These are phyloP conservation scores for Russula abietina DNA, from an alignment of 768 basidiomycete species.

Conservation along the genomic window DNA sequence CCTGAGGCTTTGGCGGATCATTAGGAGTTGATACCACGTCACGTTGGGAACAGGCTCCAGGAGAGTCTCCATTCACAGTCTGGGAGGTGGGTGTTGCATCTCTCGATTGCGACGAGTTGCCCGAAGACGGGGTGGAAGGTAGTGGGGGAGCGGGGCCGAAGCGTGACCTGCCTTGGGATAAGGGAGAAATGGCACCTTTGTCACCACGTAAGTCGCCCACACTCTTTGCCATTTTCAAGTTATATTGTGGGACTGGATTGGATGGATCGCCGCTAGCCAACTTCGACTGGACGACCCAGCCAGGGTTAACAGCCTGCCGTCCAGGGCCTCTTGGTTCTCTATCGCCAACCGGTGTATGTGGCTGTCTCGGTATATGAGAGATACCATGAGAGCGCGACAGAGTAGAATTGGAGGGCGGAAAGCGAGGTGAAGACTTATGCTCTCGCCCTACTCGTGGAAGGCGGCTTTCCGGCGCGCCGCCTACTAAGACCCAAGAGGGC, in stretches of 20 bases:
- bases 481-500: slow-evolving; percentile 19
- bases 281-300: slow-evolving; percentile 48
- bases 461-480: slow-evolving; percentile 2
- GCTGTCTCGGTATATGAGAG: slow-evolving; percentile 25
- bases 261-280: slow-evolving; percentile 18
- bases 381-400: slow-evolving; percentile 24
- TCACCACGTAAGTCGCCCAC: slow-evolving; percentile 25
- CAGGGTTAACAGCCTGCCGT: slow-evolving; percentile 42
- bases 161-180: slow-evolving; percentile 15
- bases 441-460: slow-evolving; percentile 18
- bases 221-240: slow-evolving; percentile 26
- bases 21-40: not conserved
- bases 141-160: slow-evolving; percentile 15
- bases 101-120: slow-evolving; percentile 1
- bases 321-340: slow-evolving; percentile 26
- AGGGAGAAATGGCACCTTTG: slow-evolving; percentile 3
- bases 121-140: slow-evolving; percentile 10
- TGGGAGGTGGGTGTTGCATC: slow-evolving; percentile 11
- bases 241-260: slow-evolving; percentile 16
- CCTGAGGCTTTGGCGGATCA: slow-evolving; percentile 11
- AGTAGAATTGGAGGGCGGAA: slow-evolving; percentile 10
- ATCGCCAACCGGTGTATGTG: slow-evolving; percentile 21
- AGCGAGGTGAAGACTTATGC: slow-evolving; percentile 22
- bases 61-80: slow-evolving; percentile 3
- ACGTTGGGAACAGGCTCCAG: slow-evolving; percentile 7